These are phyloP conservation scores for Sporisorium iseilematis-ciliati DNA, from an alignment of 1,284 basidiomycete genomes.

Conservation along the genomic window DNA sequence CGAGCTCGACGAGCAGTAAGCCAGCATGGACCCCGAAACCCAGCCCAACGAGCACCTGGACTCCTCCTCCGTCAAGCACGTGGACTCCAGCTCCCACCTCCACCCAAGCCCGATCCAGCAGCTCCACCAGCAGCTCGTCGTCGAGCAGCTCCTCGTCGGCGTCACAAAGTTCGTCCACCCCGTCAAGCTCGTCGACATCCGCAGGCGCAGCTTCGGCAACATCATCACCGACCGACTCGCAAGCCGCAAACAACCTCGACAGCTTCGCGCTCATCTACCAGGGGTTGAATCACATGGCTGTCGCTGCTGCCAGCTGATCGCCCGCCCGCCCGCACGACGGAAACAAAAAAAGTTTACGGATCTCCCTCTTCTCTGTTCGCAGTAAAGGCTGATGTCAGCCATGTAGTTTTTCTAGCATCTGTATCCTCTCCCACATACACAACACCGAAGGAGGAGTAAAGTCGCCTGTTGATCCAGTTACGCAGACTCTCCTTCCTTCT, in stretches of 20 bases:
- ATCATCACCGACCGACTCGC: not conserved
- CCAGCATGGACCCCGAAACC: slow-evolving; percentile 17
- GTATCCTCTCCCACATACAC: not conserved
- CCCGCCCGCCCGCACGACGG: too few relatives aligned
- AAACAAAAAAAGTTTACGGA: too few relatives aligned
- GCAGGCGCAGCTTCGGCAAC: not conserved
- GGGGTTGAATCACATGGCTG: slow-evolving; percentile 42
- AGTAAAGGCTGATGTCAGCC: not conserved
- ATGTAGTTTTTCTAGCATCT: slow-evolving; percentile 1
- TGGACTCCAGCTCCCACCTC: slow-evolving; percentile 14
- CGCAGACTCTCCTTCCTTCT: not conserved
- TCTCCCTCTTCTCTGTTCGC: not conserved
- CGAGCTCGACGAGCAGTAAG: not conserved
- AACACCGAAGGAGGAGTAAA: too few relatives aligned
- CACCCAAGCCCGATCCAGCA: slow-evolving; percentile 1
- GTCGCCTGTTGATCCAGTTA: slow-evolving; percentile 28
- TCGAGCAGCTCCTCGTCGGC: slow-evolving; percentile 10
- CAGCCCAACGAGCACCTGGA: slow-evolving; percentile 18
- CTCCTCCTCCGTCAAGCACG: slow-evolving; percentile 16
- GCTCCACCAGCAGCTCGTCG: not conserved
- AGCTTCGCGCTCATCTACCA: slow-evolving; percentile 48
- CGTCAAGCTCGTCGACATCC: slow-evolving; percentile 10
- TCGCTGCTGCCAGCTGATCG: slow-evolving; percentile 29
- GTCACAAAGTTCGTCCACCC: not conserved
- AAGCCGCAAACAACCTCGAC: slow-evolving; percentile 31